phyloP scores from a whole-genome alignment of 2,329 filamentous ascomycete genomes.

The Arachnopeziza araneosa region DNA sequence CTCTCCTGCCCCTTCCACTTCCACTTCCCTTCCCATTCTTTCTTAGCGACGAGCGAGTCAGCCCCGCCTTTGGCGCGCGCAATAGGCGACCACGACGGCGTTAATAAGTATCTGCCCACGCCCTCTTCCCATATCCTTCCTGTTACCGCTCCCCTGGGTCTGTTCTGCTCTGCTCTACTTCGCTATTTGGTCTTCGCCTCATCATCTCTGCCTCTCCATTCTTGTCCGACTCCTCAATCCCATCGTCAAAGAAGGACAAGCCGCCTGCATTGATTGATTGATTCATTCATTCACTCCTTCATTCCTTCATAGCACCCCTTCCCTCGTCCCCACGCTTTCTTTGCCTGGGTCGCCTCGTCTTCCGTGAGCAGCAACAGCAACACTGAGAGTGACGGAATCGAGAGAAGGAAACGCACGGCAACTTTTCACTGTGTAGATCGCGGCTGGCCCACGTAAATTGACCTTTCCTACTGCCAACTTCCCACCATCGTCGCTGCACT shows the following conservation, averaged over 20 bases:
- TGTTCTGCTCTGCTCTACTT: not conserved
- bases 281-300: not conserved
- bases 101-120: not conserved
- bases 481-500: not conserved
- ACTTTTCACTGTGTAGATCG: slow-evolving; percentile 17
- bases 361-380: not conserved
- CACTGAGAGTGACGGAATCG: not conserved
- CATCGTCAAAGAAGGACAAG: not conserved
- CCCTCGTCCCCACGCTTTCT: too few relatives aligned
- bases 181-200: too few relatives aligned
- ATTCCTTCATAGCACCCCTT: too few relatives aligned
- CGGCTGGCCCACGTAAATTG: slow-evolving; percentile 25
- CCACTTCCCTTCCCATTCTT: too few relatives aligned
- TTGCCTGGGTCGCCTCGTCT: not conserved
- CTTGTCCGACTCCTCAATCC: not conserved
- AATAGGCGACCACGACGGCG: not conserved
- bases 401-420: not conserved
- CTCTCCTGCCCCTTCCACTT: too few relatives aligned
- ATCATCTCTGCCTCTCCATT: not conserved
- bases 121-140: not conserved
- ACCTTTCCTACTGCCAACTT: not conserved
- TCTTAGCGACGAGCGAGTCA: not conserved
- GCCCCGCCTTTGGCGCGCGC: not conserved
- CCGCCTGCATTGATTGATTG: not conserved
- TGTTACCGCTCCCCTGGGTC: not conserved